Percentiles rank a stretch among this genome's conserved stretches.
These are phyloP conservation scores for Amylocystis lapponica DNA, from an alignment of 768 basidiomycete genomes.

Conservation along the genomic window DNA sequence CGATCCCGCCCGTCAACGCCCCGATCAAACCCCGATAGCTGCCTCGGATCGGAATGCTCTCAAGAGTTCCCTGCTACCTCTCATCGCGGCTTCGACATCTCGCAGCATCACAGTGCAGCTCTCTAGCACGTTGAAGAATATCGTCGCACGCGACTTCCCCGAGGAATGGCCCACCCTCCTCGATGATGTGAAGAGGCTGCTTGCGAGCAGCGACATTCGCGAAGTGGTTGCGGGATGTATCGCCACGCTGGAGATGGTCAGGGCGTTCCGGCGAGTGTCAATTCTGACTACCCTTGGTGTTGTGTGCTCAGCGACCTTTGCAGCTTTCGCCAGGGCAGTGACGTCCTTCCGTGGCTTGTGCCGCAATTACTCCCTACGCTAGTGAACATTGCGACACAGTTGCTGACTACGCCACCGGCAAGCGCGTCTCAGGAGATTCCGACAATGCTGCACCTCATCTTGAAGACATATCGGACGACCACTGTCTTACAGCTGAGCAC, in stretches of 20 bases:
- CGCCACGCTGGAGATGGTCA: constrained; percentile 69
- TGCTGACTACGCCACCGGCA: constrained; percentile 58
- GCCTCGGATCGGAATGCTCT: constrained; percentile 69
- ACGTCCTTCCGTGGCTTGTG: constrained; percentile 54
- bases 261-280: constrained; percentile 62
- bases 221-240: constrained; percentile 81
- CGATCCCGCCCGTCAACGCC: constrained; percentile 39
- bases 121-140: constrained; percentile 62
- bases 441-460: constrained; percentile 76
- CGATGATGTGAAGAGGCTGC: constrained; percentile 58
- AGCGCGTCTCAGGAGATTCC: constrained; percentile 67
- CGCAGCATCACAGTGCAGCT: constrained; percentile 72
- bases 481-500: constrained; percentile 66
- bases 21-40: constrained; percentile 60
- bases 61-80: constrained; percentile 57
- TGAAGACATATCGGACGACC: constrained; percentile 82
- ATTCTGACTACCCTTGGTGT: not conserved
- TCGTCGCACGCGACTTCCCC: constrained; percentile 76
- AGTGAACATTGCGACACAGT: constrained; percentile 64
- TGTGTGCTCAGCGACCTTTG: not conserved
- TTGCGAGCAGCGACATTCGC: constrained; percentile 56
- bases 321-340: constrained; percentile 65
- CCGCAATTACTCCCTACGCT: constrained; percentile 67
- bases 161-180: constrained; percentile 66
- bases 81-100: constrained; percentile 64